These are phyloP conservation scores for Lactarius psammicola DNA, from an alignment of 768 basidiomycete genomes.

Conservation along the genomic window DNA sequence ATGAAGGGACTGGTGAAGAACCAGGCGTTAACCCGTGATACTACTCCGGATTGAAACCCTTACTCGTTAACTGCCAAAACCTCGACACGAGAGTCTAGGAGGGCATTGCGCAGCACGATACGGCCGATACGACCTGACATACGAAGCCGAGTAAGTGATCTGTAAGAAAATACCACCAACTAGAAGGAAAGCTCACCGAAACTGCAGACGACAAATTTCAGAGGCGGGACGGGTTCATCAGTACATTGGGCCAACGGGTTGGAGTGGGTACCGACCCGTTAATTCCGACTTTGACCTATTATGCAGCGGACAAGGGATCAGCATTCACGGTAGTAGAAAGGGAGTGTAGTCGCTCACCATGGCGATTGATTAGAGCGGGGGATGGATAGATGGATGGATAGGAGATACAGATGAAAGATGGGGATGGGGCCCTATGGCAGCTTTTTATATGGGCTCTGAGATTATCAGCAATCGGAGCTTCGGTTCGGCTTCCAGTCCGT, in stretches of 20 bases:
- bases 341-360: slow-evolving; percentile 5
- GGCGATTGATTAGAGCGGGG: not conserved
- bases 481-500: slow-evolving; percentile 14
- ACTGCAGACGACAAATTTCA: slow-evolving; percentile 40
- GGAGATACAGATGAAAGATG: slow-evolving; percentile 5
- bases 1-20: slow-evolving; percentile 81
- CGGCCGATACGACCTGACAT: slow-evolving; percentile 94
- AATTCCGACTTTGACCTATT: slow-evolving; percentile 85
- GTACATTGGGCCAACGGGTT: slow-evolving; percentile 4
- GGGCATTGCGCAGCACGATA: slow-evolving; percentile 94
- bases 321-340: not conserved
- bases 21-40: not conserved
- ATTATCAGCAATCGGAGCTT: slow-evolving; percentile 26
- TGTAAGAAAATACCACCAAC: not conserved
- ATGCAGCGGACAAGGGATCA: not conserved
- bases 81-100: slow-evolving; percentile 69
- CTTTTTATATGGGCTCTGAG: slow-evolving; percentile 5
- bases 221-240: slow-evolving; percentile 17
- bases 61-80: slow-evolving; percentile 95
- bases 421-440: slow-evolving; percentile 5
- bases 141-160: not conserved
- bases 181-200: slow-evolving; percentile 55
- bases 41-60: slow-evolving; percentile 34
- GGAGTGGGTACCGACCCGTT: slow-evolving; percentile 72
- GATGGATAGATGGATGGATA: slow-evolving; percentile 1